Base-by-base conservation (phyloP, 1,284 basidiomycete species). In the Lentinula novae-zelandiae region DNA sequence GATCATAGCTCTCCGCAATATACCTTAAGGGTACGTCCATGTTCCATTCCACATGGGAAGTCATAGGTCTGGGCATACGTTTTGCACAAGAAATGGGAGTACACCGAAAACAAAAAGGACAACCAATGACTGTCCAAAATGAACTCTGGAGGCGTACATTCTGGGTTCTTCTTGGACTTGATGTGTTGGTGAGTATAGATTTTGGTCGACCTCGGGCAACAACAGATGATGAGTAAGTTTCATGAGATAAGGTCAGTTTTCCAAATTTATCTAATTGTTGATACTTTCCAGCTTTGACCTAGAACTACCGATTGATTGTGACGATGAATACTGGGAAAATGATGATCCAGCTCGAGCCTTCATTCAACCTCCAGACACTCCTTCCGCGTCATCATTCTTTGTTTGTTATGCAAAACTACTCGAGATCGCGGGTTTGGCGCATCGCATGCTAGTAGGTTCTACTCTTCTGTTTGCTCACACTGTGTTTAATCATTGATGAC, bases 71-170 rank as follows among this genome's bases (percentile, higher is more conserved):
- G 0, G 81, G 87, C 12, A 79, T 92, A 36, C 82, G 89, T 9
- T 73, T 87, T 6, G 87, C 87, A 0, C 84, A 87, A 63, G 86
- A 89, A 62, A 81, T 87, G 0, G 87, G 86, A 15, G 85, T 83
- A 12, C 50, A 44, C 22, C 46, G 54, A 22, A 51, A 50, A 34
- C 46, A 57, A 34, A 36, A 57, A 22, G 54, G 22, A 5, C 13
- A 38, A 33, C 48, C 54, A 17, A n/a, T 17, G 15, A 56, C 53
- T 8, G 48, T 51, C 22, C 6, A 52, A 8, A 51, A 52, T 17
- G 61, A 62, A 46, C 61, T 62, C 34, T 63, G 62, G 62, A 49
- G 42, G 13, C 34, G 62, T 12, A 49, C 62, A 12, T 63, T 60
- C 40, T 63, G 62, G 62, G 27, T 52, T 27, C 17, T 62, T 33